Evolutionary conservation across 2,329 filamentous ascomycete genomes (phyloP).

Genomic region (Fusarium coffeatum): DNA sequence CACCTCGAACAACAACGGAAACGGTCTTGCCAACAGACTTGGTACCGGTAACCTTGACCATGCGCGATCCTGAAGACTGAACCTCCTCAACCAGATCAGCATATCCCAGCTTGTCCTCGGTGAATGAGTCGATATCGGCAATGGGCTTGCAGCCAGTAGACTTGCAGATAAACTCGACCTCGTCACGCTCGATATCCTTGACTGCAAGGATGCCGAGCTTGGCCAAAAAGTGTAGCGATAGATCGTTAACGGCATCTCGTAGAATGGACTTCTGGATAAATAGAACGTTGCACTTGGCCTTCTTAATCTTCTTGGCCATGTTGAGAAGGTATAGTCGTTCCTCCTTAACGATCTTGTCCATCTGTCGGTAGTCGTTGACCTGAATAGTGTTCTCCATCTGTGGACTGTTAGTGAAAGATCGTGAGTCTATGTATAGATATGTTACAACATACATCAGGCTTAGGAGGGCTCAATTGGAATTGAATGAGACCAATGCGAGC

Average conservation of each 20-base stretch:
- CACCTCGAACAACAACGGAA: conserved; percentile 92
- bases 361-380: conserved; percentile 99
- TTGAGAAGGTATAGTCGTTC: conserved; percentile 98
- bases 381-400: conserved; percentile 99
- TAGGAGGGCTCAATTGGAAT: conserved; percentile 97
- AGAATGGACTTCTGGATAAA: conserved; percentile 99
- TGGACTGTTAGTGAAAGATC: conserved; percentile 34
- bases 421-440: neutral
- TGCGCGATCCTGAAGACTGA: conserved; percentile 85
- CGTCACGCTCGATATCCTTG: conserved; percentile 98
- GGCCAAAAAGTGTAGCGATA: conserved; percentile 96
- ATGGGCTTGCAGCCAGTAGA: conserved; percentile 99
- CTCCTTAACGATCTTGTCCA: conserved; percentile 99
- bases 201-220: conserved; percentile 95
- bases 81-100: conserved; percentile 96
- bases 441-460: conserved; percentile 81
- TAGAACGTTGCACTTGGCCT: conserved; percentile 98
- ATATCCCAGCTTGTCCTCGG: conserved; percentile 95
- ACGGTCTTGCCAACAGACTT: conserved; percentile 88
- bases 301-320: conserved; percentile 99
- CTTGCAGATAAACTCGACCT: conserved; percentile 99
- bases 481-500: conserved; percentile 96
- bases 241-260: conserved; percentile 95
- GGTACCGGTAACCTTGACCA: conserved; percentile 95
- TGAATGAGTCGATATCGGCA: conserved; percentile 97